Evolutionary conservation across 202 grass and related monocot species (phyloP).

Genomic region (Eragrostis tef): DNA sequence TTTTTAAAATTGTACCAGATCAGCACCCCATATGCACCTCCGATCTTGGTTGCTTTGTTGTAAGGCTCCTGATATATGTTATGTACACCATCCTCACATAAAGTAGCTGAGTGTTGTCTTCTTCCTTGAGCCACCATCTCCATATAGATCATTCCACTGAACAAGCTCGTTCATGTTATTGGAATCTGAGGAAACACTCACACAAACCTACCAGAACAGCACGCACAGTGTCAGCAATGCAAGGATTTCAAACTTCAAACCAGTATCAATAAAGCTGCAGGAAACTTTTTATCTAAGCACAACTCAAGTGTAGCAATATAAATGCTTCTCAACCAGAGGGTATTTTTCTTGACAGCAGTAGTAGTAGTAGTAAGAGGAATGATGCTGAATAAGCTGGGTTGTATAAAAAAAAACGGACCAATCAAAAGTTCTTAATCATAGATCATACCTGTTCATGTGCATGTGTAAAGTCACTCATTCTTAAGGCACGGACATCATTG

Average conservation of each 20-base stretch:
- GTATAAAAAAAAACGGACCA: slow-evolving; percentile 17
- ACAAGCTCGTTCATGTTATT: slow-evolving; percentile 84
- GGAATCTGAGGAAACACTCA: slow-evolving; percentile 85
- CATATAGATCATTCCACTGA: slow-evolving; percentile 92
- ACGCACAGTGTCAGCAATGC: slow-evolving; percentile 39
- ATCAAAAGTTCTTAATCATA: neutral
- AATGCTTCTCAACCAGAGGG: neutral
- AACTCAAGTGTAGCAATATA: neutral
- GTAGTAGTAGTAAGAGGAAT: neutral
- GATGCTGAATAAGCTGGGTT: neutral
- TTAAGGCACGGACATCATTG: slow-evolving; percentile 72
- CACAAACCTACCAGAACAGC: slow-evolving; percentile 62
- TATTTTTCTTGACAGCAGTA: neutral
- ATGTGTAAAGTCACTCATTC: slow-evolving; percentile 68
- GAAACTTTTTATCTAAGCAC: neutral
- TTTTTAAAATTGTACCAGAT: slow-evolving; percentile 14
- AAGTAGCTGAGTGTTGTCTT: slow-evolving; percentile 84
- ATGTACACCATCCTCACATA: slow-evolving; percentile 68
- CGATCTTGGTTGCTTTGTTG: slow-evolving; percentile 16
- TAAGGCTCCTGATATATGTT: slow-evolving; percentile 34
- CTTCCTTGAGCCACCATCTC: slow-evolving; percentile 92
- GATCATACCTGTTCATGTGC: slow-evolving; percentile 77
- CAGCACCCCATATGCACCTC: slow-evolving; percentile 10
- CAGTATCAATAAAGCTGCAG: neutral
- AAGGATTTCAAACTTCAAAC: neutral